Evolutionary conservation across 495 filamentous ascomycete genomes (phyloP), one percentile per base, ranked within the genome.

Genomic region (Copromyces sp.): DNA sequence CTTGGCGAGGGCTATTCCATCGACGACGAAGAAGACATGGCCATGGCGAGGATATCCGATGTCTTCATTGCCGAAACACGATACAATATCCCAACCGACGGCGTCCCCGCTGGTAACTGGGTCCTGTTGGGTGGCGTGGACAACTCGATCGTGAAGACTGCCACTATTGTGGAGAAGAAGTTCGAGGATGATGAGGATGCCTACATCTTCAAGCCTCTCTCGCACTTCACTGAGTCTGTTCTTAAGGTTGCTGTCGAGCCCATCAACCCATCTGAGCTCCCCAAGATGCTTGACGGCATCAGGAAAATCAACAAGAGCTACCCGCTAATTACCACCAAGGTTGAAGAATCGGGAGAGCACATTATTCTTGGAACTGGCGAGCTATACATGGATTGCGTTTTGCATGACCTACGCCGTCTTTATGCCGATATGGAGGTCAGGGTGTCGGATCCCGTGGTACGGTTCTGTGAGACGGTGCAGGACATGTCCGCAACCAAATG

Each of bases 381-480:
- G 78, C 86, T 99, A 8, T 98, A 98, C 83, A 98, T 99, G 94
- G 95, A 99, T 82, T 98, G 95, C 78, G 95, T 98, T 39, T 89
- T 99, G 41, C 94, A 99, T 81, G 95, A 99, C 79, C 87, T 99
- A 16, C 93, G 95, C 68, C 87, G 90, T 37, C 84, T 98, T 29
- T 99, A 97, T 80, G 94, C 95, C n/a, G 94, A 98, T 78, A 99
- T 99, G 95, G 96, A 99, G 78, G 89, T 98, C 81, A 97, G 97
- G 82, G 93, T 99, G 68, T 99, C 95, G 11, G 95, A 99, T 78
- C 95, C 95, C 6, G 96, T 98, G 24, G 98, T 96, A 35, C 89
- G 95, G 39, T 99, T 99, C 85, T 96, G 93, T 81, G 95, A 99
- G 83, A 99, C 95, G 3, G 94, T 97, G n/a, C 94, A 96, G 69